Conservation (phyloP, 2,329 filamentous ascomycete species). For the Hypoxylon sp. region DNA sequence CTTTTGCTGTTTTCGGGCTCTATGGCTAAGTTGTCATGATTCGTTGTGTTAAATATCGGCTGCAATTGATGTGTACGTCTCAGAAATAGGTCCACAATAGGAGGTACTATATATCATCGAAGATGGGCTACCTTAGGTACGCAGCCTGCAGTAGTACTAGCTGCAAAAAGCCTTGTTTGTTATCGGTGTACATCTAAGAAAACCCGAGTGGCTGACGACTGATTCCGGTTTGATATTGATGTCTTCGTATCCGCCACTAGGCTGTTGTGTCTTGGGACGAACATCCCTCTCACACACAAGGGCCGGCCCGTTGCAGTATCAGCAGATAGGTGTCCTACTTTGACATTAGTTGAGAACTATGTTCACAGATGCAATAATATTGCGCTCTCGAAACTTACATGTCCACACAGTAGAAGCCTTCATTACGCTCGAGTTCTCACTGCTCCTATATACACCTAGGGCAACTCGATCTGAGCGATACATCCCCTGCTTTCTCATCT, state of each 20-base stretch:
- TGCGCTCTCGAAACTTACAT: conserved; percentile 18
- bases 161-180: neutral
- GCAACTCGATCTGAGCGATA: neutral
- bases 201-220: conserved; percentile 22
- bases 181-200: conserved; percentile 7
- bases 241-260: neutral
- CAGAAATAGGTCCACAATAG: neutral
- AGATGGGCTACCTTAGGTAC: neutral
- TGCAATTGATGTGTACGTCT: neutral
- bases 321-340: conserved; percentile 1
- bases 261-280: neutral
- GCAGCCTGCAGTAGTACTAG: neutral
- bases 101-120: conserved; percentile 3
- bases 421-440: neutral
- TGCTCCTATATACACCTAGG: neutral
- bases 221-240: neutral
- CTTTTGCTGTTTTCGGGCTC: neutral
- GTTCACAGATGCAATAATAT: neutral
- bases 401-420: neutral
- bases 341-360: conserved; percentile 13
- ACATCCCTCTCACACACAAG: conserved; percentile 5
- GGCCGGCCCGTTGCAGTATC: conserved; percentile 8
- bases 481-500: conserved; percentile 15
- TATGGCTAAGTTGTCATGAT: neutral
- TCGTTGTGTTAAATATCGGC: neutral